Percentiles rank a stretch among this genome's conserved stretches.
Evolutionary conservation across 139 green algal species (phyloP).

Genomic region (Chlorella vulgaris): DNA sequence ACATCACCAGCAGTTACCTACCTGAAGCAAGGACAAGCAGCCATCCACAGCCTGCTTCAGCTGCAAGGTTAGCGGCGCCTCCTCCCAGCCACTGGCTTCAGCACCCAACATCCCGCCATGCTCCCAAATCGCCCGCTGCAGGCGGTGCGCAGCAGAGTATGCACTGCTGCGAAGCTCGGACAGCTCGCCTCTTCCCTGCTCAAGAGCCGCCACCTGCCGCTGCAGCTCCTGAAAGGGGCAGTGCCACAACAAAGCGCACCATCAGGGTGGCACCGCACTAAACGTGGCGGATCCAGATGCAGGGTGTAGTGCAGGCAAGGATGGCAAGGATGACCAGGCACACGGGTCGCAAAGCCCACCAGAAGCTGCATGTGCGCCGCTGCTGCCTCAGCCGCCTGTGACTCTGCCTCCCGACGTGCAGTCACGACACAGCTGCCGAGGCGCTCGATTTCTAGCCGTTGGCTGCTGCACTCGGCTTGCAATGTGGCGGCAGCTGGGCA

Average conservation of each 20-base stretch:
- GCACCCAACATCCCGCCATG: background rate
- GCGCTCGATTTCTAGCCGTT: background rate
- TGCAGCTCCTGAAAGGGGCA: constrained; percentile 17
- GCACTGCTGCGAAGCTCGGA: constrained; percentile 25
- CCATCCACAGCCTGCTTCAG: constrained; percentile 26
- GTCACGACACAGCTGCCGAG: background rate
- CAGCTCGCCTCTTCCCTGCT: background rate
- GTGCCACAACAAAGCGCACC: background rate
- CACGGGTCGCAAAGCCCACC: background rate
- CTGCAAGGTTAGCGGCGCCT: constrained; percentile 17
- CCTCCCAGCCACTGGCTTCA: background rate
- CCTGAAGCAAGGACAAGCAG: constrained; percentile 31
- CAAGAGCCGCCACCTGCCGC: background rate
- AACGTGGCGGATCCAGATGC: background rate
- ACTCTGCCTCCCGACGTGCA: no score
- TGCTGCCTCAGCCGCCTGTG: background rate
- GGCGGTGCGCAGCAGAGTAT: constrained; percentile 25
- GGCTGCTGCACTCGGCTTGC: background rate
- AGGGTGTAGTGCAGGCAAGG: background rate
- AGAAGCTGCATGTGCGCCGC: constrained; percentile 2
- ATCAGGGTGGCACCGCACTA: background rate
- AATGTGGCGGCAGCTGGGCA: constrained; percentile 7
- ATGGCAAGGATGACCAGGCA: background rate
- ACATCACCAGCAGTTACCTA: background rate
- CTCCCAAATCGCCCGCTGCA: background rate